These are phyloP conservation scores for Calonectria crousiana DNA, from an alignment of 2,329 filamentous ascomycete genomes.

Conservation along the genomic window DNA sequence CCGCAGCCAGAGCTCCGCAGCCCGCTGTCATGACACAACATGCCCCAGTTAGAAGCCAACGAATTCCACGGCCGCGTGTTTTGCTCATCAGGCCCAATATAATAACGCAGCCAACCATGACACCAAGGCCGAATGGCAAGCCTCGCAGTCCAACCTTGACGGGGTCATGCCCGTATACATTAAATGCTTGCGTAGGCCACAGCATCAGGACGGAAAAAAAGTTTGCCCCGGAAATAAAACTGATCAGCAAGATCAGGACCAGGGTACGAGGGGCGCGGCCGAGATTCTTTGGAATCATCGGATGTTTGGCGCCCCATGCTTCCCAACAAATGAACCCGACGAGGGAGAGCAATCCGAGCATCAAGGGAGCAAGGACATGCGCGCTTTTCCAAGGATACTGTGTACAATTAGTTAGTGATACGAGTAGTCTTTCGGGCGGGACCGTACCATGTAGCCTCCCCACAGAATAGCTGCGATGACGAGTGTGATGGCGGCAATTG, in stretches of 20 bases:
- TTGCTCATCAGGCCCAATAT: not conserved
- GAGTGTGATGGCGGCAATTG: not conserved
- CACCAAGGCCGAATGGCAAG: not conserved
- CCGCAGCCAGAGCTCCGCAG: not conserved
- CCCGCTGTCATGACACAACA: not conserved
- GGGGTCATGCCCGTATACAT: not conserved
- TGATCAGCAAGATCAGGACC: not conserved
- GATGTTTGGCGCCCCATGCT: not conserved
- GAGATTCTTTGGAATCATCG: not conserved
- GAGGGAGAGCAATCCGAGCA: not conserved
- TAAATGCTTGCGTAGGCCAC: conserved; percentile 3
- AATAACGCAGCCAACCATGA: not conserved
- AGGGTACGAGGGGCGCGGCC: not conserved
- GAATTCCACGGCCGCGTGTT: not conserved
- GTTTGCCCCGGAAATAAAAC: not conserved
- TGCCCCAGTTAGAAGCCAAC: not conserved
- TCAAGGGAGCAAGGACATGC: not conserved
- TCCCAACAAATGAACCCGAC: not conserved
- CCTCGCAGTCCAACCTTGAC: not conserved
- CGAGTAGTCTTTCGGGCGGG: too few species aligned
- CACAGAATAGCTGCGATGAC: not conserved
- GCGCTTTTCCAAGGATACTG: not conserved
- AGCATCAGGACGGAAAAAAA: not conserved
- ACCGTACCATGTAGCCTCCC: not conserved
- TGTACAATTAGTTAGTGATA: not conserved